Base-by-base conservation (phyloP, 495 filamentous ascomycete species). In the Articulospora tetracladia region DNA sequence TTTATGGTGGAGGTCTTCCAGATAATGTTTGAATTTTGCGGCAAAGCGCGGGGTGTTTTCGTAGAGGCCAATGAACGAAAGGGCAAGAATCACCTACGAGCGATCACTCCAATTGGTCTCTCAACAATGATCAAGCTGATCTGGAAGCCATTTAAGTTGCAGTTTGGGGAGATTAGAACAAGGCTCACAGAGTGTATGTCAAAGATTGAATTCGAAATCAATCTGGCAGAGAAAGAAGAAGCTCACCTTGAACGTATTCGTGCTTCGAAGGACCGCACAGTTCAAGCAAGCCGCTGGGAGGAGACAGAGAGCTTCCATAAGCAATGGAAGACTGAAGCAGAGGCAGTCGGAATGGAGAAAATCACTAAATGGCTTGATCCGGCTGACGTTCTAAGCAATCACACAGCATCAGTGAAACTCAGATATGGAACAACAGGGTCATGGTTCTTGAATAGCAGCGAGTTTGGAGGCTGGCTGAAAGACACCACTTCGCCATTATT, bases 401-500 rank as follows among this genome's bases (percentile, higher is more conserved):
- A 61, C 27, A 4, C 46, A 8, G 47, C 27, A 11, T 51, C 58
- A 13, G 39, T 41, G 12, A 6, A 22, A 22, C 25, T 28, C 15
- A 25, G 48, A 22, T 19, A 61, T 19, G 10, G 36, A 32, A 20
- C 19, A 2, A 62, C 59, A 41, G 59, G 59, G 8, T 23, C 30
- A 3, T 62, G 59, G 59, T 48, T 62, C 6, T 27, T 57, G 1
- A 24, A 52, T 1, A 34, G 34, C 15, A 1, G 6, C 1, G 30
- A 61, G 15, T 69, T 59, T 63, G 32, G 26, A 41, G 27, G 47
- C 28, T 67, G 62, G 63, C 36, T 63, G n/a, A 30, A 39, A 25
- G 63, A 22, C 1, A 58, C 39, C n/a, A 22, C 47, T 2, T 34
- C 47, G 6, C 30, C 30, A 8, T 70, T 55, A 30, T 26, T 72